Evolutionary conservation across 2,329 filamentous ascomycete species (phyloP).

Genomic region (Colletotrichum liaoningense): DNA sequence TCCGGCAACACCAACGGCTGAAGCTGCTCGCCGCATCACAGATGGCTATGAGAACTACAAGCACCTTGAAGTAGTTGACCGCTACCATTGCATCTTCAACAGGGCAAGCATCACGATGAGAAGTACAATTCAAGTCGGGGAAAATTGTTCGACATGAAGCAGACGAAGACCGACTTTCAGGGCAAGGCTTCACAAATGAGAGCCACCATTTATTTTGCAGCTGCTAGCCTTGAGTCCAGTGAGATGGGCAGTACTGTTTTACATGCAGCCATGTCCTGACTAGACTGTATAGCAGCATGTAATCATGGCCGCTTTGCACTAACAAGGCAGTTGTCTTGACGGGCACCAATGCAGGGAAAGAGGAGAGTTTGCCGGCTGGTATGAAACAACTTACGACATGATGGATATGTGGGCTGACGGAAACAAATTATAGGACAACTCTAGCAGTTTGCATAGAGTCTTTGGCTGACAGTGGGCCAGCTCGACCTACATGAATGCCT

Average conservation of each 20-base stretch:
- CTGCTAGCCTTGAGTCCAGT: no score
- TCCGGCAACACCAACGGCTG: background rate
- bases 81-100: no score
- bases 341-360: background rate
- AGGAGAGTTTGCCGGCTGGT: background rate
- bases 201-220: no score
- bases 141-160: no score
- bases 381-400: conserved; percentile 1
- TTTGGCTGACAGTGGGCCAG: background rate
- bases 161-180: no score
- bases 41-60: background rate
- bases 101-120: no score
- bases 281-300: background rate
- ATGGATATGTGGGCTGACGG: background rate
- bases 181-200: no score
- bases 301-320: background rate
- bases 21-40: background rate
- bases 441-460: background rate
- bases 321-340: background rate
- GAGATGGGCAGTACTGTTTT: no score
- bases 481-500: background rate
- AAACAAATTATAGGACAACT: background rate
- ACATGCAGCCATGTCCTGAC: background rate
- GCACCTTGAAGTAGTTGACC: background rate
- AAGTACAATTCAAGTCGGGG: no score